Evolutionary conservation across 495 filamentous ascomycete species (phyloP), one percentile per base, ranked within the genome.

Genomic region (Penicillium pulvis): DNA sequence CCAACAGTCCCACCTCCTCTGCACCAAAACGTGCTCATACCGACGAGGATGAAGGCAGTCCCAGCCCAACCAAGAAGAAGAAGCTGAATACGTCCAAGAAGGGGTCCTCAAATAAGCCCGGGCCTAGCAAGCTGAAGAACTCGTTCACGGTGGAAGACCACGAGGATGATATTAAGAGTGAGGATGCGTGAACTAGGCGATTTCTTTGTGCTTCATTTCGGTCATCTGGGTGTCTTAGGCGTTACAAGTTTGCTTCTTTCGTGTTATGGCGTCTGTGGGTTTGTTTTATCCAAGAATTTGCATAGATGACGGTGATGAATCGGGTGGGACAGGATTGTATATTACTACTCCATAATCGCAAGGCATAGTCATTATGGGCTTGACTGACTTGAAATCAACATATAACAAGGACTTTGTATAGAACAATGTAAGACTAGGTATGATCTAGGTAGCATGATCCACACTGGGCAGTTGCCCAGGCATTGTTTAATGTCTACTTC

Each of bases 61-160:
- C 74, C 36, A 66, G 69, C 23, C 59, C 74, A 8, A 69, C 73
- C 6, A 80, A 80, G 66, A 80, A 80, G 65, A 80, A 80, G 65
- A 80, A 80, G 62, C 63, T 71, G 3, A 72, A 72, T 24, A 60
- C 60, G 10, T 64, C 72, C 16, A 80, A 80, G 64, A 80, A 79
- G 60, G 56, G 66, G 26, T 67, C 69, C 2, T 64, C 57, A 19
- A 73, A 67, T 39, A 80, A 80, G 52, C 77, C 75, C 0, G 69
- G 73, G 4, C 74, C 75, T 42, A 79, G 77, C 58, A 80, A 80
- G 61, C 60, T 80, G 8, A 80, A 80, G 55, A 77, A 79, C 59
- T 70, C 67, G 12, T 70, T 70, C 50, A 70, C 67, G 3, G 66
- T 56, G 7, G 72, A 73, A 36, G 68, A 70, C 24, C 50, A 67